phyloP scores from a whole-genome alignment of 257 asterid species.

The Solanum rostratum region DNA sequence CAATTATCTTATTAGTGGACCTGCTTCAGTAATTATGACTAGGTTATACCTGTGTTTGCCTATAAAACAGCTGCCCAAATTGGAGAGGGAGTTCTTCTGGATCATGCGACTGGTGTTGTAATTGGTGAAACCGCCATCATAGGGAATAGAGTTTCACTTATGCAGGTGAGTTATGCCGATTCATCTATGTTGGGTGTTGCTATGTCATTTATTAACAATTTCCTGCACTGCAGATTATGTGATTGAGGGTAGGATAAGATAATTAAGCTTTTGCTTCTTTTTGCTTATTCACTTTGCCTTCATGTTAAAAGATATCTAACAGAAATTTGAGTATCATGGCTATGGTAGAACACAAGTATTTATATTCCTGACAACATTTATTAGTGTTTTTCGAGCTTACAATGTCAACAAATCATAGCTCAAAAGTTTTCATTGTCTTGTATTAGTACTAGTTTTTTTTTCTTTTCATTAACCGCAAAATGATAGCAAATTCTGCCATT shows the following conservation, averaged over 20 bases:
- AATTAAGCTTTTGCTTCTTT: not conserved
- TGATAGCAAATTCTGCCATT: not conserved
- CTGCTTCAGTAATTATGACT: not conserved
- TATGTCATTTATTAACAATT: not conserved
- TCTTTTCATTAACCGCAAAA: not conserved
- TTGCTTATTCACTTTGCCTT: not conserved
- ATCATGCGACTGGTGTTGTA: constrained; percentile 37
- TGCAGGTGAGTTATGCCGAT: constrained; percentile 20
- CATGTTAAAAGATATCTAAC: not conserved
- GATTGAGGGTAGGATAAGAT: not conserved
- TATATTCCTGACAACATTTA: not conserved
- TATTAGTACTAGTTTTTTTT: not conserved
- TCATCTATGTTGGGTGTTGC: not conserved
- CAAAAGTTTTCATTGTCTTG: not conserved
- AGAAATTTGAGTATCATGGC: not conserved
- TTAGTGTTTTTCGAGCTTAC: not conserved
- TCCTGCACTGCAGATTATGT: not conserved
- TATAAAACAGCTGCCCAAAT: constrained; percentile 23
- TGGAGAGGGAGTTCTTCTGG: constrained; percentile 36
- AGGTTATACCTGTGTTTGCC: not conserved
- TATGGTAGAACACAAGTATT: not conserved
- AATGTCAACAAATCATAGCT: not conserved
- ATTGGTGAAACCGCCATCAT: constrained; percentile 37
- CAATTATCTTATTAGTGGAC: not conserved
- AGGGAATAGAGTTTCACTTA: constrained; percentile 33